These are phyloP conservation scores for Talaromyces sp. DNA, from an alignment of 2,329 filamentous ascomycete genomes.

Conservation along the genomic window DNA sequence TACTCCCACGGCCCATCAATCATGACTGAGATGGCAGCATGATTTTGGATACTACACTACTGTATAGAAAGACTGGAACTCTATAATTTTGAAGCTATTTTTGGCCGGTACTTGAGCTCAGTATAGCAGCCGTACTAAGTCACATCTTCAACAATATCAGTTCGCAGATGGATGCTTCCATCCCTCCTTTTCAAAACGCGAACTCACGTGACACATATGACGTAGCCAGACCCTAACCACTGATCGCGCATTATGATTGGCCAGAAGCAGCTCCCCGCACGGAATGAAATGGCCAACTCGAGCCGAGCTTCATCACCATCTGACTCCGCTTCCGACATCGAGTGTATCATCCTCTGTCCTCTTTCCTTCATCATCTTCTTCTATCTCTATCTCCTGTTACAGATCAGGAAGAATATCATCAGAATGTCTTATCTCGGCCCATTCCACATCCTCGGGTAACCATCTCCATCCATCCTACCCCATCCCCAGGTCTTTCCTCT, in stretches of 20 bases:
- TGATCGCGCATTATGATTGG: background rate
- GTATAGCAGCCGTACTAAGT: too few relatives aligned
- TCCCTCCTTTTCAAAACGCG: conserved; percentile 10
- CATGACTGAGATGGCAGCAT: too few relatives aligned
- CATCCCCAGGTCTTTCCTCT: background rate
- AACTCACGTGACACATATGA: conserved; percentile 36
- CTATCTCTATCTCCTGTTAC: background rate
- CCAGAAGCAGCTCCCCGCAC: background rate
- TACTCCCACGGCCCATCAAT: too few relatives aligned
- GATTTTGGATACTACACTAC: too few relatives aligned
- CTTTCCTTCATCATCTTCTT: background rate
- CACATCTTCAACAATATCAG: too few relatives aligned
- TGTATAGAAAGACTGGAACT: too few relatives aligned
- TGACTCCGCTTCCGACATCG: background rate
- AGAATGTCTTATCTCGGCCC: conserved; percentile 19
- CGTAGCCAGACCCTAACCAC: background rate
- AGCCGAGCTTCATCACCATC: background rate
- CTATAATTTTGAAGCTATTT: too few relatives aligned
- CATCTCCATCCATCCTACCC: too few relatives aligned
- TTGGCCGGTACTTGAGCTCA: too few relatives aligned
- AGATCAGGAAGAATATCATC: background rate
- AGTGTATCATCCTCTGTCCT: background rate
- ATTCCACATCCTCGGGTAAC: conserved; percentile 23
- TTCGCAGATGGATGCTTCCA: too few relatives aligned
- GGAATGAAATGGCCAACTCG: background rate